Evolutionary conservation across 768 basidiomycete species (phyloP), one percentile per base, ranked within the genome.

Genomic region (Suillus lakei): DNA sequence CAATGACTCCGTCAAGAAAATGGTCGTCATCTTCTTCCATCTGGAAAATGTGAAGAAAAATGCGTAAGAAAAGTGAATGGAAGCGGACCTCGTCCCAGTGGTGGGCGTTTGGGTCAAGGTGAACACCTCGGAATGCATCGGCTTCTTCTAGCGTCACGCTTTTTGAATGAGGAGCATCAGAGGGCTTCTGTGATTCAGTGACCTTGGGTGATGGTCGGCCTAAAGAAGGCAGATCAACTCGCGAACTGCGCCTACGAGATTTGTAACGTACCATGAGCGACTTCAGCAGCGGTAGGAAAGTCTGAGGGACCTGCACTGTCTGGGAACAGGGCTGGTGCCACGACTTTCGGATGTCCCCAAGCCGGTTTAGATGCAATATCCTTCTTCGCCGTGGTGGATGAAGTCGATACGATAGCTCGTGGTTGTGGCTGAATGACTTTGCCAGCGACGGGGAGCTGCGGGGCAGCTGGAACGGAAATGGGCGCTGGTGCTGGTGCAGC

Each of bases 281-380:
- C 95, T 81, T 99, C 98, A 43, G 94, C 95, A 54, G 97, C 96
- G 6, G 98, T 99, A 8, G 98, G 98, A 74, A 99, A 99, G 68
- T 99, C 96, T 64, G 80, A 85, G 44, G 81, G 77, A 51, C 78
- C 77, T 28, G 79, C 76, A 59, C 80, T 76, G 51, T 88, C 85
- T 3, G 79, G 73, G 21, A 82, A 80, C 54, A 79, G 63, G 53
- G 79, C 64, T 62, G 63, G 43, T 41, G 70, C 66, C 13, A 73
- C 69, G 16, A 81, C 75, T 70, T 82, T 86, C 66, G 89, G 72
- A 75, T 84, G 88, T 26, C 88, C 89, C 95, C 94, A 96, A 5
- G 84, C 95, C 5, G 86, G 86, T 73, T 88, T 92, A 1, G 73
- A 64, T 30, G 67, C 67, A 41, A 68, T 62, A 44, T 77, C 77